phyloP scores from a whole-genome alignment of 2,329 filamentous ascomycete genomes.

The Colletotrichum orchidophilum region DNA sequence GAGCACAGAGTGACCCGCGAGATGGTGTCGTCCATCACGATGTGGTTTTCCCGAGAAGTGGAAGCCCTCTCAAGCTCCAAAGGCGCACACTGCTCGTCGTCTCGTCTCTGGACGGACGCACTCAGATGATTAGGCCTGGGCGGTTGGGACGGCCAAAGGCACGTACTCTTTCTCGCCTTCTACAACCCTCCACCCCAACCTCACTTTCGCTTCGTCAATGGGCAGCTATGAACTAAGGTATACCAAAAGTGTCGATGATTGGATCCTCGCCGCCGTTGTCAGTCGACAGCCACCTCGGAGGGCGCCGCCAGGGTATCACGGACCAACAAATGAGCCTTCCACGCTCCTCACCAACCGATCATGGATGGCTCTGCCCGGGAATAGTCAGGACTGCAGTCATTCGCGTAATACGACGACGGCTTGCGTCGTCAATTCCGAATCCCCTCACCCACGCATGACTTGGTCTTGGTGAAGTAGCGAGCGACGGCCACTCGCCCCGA shows the following conservation, averaged over 20 bases:
- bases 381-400: background rate
- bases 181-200: background rate
- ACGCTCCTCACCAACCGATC: background rate
- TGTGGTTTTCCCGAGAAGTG: background rate
- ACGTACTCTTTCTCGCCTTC: background rate
- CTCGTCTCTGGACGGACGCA: background rate
- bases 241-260: background rate
- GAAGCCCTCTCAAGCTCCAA: background rate
- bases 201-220: background rate
- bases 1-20: constrained; percentile 4
- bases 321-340: background rate
- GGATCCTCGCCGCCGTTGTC: background rate
- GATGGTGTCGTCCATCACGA: constrained; percentile 12
- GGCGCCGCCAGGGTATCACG: background rate
- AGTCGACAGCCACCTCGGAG: background rate
- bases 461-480: background rate
- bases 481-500: background rate
- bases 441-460: background rate
- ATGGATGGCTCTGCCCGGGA: background rate
- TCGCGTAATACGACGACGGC: constrained; percentile 9
- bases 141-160: background rate
- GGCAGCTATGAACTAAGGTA: background rate
- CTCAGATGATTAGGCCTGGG: background rate
- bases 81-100: background rate
- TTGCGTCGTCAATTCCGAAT: background rate